phyloP scores from a whole-genome alignment of 257 asterid species.

The Plectranthus barbatus region DNA sequence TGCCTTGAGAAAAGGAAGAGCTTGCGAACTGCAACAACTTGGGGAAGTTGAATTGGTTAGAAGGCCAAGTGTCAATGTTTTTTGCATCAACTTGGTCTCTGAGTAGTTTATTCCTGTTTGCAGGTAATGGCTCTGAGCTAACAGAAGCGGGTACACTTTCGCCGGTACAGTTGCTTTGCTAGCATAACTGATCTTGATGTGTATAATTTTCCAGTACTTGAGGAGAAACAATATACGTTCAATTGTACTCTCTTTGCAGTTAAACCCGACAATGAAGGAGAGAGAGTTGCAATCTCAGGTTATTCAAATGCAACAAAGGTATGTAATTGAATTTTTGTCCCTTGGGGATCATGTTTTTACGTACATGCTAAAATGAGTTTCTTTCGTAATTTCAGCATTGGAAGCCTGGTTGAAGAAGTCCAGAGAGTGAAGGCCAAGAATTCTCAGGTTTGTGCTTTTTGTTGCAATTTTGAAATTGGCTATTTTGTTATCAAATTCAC shows the following conservation, averaged over 20 bases:
- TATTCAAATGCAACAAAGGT: slow-evolving; percentile 80
- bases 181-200: not conserved
- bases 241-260: slow-evolving; percentile 25
- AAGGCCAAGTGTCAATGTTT: not conserved
- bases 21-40: not conserved
- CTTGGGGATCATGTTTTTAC: not conserved
- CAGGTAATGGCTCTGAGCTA: slow-evolving; percentile 46
- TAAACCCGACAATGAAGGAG: slow-evolving; percentile 41
- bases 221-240: not conserved
- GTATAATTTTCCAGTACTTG: not conserved
- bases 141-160: slow-evolving; percentile 39
- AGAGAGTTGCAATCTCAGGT: slow-evolving; percentile 59
- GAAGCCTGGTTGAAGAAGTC: slow-evolving; percentile 62
- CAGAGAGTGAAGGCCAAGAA: slow-evolving; percentile 61
- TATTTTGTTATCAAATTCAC: too few relatives aligned
- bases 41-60: not conserved
- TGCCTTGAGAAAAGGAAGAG: not conserved
- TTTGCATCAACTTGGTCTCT: not conserved
- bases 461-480: not conserved
- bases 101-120: slow-evolving; percentile 1
- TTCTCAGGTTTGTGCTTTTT: slow-evolving; percentile 39
- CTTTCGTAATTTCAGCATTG: slow-evolving; percentile 52
- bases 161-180: slow-evolving; percentile 39
- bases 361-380: slow-evolving; percentile 13
- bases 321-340: not conserved